Percentiles rank a stretch among this genome's conserved stretches.
Conservation (phyloP, 805 yeast genomes). For the Clavispora fructus region DNA sequence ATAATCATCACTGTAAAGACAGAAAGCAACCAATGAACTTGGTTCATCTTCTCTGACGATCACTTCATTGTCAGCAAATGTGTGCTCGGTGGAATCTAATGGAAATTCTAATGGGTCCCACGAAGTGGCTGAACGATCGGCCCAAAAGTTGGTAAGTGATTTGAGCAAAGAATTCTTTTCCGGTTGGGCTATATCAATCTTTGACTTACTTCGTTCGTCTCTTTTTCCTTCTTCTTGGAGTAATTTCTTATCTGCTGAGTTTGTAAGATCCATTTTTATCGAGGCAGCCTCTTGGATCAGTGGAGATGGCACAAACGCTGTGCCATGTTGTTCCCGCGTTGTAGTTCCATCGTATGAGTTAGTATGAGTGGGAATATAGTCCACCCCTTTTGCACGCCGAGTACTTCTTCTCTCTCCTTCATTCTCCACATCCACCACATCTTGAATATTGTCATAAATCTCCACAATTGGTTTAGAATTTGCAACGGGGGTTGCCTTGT, state of each 20-base stretch:
- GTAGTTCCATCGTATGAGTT: neutral
- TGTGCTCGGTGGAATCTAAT: constrained; percentile 72
- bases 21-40: constrained; percentile 87
- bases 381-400: neutral
- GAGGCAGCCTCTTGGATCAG: neutral
- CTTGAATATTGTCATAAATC: constrained; percentile 80
- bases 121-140: constrained; percentile 89
- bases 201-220: constrained; percentile 2
- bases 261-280: neutral
- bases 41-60: constrained; percentile 96
- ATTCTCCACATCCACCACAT: constrained; percentile 62
- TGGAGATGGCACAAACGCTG: neutral
- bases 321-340: neutral
- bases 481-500: constrained; percentile 65
- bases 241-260: neutral
- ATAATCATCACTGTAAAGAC: constrained; percentile 82
- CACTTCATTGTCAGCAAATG: constrained; percentile 90
- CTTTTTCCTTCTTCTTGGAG: neutral
- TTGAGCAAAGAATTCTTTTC: constrained; percentile 78
- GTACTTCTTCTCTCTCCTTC: constrained; percentile 3
- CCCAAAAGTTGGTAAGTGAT: constrained; percentile 90
- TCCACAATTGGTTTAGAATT: constrained; percentile 85
- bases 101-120: constrained; percentile 94
- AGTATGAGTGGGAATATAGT: neutral
- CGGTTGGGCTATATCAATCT: constrained; percentile 34